Evolutionary conservation across 306 rosid species (phyloP).

Genomic region (Prosopis cineraria): DNA sequence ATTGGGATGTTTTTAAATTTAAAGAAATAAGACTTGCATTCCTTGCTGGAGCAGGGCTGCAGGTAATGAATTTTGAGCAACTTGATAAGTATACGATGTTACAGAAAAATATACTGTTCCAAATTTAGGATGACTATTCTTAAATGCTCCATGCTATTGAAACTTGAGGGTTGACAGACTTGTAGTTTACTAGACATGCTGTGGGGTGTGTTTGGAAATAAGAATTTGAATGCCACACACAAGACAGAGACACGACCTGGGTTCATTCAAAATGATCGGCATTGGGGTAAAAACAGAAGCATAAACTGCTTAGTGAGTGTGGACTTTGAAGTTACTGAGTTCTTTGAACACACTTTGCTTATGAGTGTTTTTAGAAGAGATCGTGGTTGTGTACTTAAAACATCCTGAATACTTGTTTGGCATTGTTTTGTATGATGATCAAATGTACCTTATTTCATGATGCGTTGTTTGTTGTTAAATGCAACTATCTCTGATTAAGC

Average conservation of each 20-base stretch:
- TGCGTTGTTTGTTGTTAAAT: conserved; percentile 12
- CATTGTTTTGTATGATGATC: background rate
- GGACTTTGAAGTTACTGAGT: conserved; percentile 7
- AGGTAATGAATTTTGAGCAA: conserved; percentile 47
- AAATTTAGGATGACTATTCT: conserved; percentile 16
- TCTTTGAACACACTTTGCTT: conserved; percentile 4
- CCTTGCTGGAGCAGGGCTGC: conserved; percentile 83
- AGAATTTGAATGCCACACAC: background rate
- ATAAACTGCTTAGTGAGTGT: background rate
- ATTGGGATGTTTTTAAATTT: conserved; percentile 51
- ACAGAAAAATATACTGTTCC: background rate
- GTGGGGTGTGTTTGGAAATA: background rate
- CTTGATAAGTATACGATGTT: background rate
- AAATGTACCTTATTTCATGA: background rate
- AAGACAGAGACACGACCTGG: background rate
- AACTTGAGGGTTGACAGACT: background rate
- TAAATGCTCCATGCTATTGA: conserved; percentile 19
- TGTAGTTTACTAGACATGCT: background rate
- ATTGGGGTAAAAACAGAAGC: background rate
- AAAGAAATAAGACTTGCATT: conserved; percentile 80
- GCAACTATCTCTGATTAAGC: background rate
- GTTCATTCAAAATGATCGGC: background rate
- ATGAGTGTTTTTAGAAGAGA: background rate
- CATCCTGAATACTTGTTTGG: background rate
- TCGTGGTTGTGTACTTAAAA: background rate